Conservation (phyloP, 2,329 filamentous ascomycete species). For the Microcyclospora pomicola region DNA sequence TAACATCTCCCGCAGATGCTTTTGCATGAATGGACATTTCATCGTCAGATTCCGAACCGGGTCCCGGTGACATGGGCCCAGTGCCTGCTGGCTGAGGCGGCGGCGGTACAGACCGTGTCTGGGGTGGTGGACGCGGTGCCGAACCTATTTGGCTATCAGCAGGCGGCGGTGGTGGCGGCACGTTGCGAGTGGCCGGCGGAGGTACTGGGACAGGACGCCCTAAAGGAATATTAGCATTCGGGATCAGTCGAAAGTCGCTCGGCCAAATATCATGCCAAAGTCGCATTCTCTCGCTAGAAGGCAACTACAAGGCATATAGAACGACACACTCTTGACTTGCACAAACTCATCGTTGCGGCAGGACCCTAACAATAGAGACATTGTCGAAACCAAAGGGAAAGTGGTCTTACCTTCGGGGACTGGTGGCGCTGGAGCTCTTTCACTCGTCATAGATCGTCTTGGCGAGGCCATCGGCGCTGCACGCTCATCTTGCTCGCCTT, state of each 20-base stretch:
- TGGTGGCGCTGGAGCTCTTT: conserved; percentile 25
- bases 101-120: conserved; percentile 43
- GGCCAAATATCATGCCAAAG: neutral
- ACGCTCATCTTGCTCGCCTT: conserved; percentile 38
- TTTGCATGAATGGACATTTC: conserved; percentile 49
- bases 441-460: conserved; percentile 25
- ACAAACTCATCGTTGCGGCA: no score
- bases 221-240: neutral
- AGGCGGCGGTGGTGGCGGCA: conserved; percentile 6
- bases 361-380: no score
- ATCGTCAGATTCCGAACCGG: conserved; percentile 79
- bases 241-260: no score
- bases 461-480: conserved; percentile 29
- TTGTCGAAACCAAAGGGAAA: no score
- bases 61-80: conserved; percentile 46
- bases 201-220: neutral
- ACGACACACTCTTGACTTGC: no score
- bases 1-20: conserved; percentile 28
- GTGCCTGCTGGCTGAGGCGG: conserved; percentile 34
- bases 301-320: no score
- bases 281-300: conserved; percentile 7
- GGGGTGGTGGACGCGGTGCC: neutral
- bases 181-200: conserved; percentile 1
- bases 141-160: neutral
- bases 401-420: conserved; percentile 39